Base-by-base conservation (phyloP, 2,329 filamentous ascomycete species). In the Diplocarpon mali region DNA sequence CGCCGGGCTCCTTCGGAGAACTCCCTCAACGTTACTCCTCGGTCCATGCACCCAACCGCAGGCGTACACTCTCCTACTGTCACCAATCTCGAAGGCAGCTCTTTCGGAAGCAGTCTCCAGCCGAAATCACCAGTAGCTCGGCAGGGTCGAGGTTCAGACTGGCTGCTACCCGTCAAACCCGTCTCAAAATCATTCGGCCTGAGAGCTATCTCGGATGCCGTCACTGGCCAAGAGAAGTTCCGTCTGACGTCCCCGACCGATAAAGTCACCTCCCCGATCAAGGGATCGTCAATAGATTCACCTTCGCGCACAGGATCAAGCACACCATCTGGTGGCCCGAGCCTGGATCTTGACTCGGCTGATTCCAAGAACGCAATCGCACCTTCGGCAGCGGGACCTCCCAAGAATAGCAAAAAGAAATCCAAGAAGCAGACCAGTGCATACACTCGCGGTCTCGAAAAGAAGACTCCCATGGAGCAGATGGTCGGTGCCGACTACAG, bases 391-490 rank as follows among this genome's bases (percentile, higher is more conserved):
- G 68, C 70, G 2, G 60, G 65, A 14, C 44, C 47, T 6, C 65
- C 65, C 30, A 69, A 70, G 46, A 62, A 63, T n/a, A 68, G 65
- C 53, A 63, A 72, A 57, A 73, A 81, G 73, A 89, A 90, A 65
- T 78, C 80, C 41, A 98, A 98, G 69, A 93, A 96, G 62, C 82
- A 87, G 46, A 98, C 92, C 0, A 95, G 89, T 58, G 92, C 92
- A 1, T 98, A 96, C 64, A 85, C 81, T 14, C 82, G 85, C 27
- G 92, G 92, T 0, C 68, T 96, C 34, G 75, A 85, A 55, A 88
- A 89, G 64, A 83, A 90, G 48, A 68, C 76, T 0, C 92, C 92
- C 0, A 72, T 79, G 44, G 86, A 95, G 60, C 88, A 90, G 49
- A 92, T 95, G 65, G 69, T 79, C 50, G 80, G 78, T 49, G 90